Conservation (phyloP, 805 yeast species). For the Myxozyma vanderwaltii region DNA sequence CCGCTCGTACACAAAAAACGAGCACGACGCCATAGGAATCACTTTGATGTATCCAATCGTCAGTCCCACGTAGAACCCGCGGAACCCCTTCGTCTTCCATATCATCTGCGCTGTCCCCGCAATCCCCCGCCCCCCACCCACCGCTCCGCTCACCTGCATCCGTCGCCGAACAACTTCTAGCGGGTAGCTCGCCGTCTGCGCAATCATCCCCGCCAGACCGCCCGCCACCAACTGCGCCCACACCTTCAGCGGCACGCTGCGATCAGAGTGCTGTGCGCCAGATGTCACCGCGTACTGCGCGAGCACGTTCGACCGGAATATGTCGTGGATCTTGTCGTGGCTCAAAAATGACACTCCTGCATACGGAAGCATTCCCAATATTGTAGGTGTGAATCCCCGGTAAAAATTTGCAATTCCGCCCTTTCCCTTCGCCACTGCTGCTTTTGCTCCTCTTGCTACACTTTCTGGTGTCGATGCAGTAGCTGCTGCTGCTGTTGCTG, state of each 20-base stretch:
- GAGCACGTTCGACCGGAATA: slow-evolving; percentile 65
- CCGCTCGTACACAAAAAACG: slow-evolving; percentile 91
- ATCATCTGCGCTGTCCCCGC: slow-evolving; percentile 60
- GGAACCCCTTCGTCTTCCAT: slow-evolving; percentile 70
- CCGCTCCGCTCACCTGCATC: slow-evolving; percentile 90
- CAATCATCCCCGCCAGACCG: slow-evolving; percentile 90
- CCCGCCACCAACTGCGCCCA: slow-evolving; percentile 96
- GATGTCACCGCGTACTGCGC: slow-evolving; percentile 49
- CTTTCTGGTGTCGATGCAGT: neutral
- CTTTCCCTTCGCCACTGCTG: too few species aligned
- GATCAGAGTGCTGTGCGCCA: slow-evolving; percentile 12
- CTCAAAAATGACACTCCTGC: slow-evolving; percentile 97
- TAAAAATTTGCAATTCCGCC: slow-evolving; percentile 68
- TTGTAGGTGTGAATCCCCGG: slow-evolving; percentile 91
- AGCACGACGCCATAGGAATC: slow-evolving; percentile 95
- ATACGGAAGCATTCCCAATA: slow-evolving; percentile 94
- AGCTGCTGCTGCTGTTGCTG: neutral
- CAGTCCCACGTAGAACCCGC: slow-evolving; percentile 91
- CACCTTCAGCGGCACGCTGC: slow-evolving; percentile 68
- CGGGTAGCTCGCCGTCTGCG: slow-evolving; percentile 97
- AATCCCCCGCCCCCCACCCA: slow-evolving; percentile 42
- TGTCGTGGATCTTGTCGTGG: slow-evolving; percentile 87
- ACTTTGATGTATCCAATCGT: slow-evolving; percentile 95
- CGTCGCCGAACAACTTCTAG: slow-evolving; percentile 92
- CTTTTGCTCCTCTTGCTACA: too few species aligned